Evolutionary conservation across 2,329 filamentous ascomycete genomes (phyloP).

Genomic region (Davidsoniella eucalypti): DNA sequence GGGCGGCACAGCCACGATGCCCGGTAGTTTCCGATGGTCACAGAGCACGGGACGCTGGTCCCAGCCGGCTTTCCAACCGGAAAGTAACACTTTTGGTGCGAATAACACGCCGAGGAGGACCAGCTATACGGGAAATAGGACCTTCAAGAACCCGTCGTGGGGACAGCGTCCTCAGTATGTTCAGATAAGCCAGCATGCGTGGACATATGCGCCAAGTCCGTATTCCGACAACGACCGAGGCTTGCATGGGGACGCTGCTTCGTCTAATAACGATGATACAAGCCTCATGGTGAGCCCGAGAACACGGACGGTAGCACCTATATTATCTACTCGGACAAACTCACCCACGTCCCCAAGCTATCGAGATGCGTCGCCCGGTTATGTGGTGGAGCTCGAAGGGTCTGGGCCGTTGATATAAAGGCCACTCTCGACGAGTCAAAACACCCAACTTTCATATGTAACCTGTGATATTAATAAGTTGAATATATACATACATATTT

Average conservation of each 20-base stretch:
- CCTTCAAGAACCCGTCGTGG: neutral
- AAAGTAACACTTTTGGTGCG: too few species aligned
- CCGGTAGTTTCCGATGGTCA: constrained; percentile 1
- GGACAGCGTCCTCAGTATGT: neutral
- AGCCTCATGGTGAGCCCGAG: neutral
- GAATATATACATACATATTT: neutral
- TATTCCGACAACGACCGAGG: neutral
- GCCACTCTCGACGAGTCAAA: neutral
- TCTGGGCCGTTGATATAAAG: constrained; percentile 5
- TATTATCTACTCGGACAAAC: neutral
- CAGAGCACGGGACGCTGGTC: constrained; percentile 1
- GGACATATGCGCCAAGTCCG: constrained; percentile 5
- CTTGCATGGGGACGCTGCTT: too few species aligned
- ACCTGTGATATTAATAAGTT: neutral
- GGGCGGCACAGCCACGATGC: neutral
- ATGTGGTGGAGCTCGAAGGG: constrained; percentile 5
- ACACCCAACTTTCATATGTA: neutral
- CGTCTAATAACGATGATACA: neutral
- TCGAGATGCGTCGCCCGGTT: neutral
- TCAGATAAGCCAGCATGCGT: constrained; percentile 3
- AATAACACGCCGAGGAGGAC: too few species aligned
- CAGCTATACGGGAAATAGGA: too few species aligned
- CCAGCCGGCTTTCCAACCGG: neutral
- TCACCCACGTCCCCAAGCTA: neutral
- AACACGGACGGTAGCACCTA: constrained; percentile 3